phyloP scores from a whole-genome alignment of 2,329 filamentous ascomycete genomes.

The Aspergillus proliferans region DNA sequence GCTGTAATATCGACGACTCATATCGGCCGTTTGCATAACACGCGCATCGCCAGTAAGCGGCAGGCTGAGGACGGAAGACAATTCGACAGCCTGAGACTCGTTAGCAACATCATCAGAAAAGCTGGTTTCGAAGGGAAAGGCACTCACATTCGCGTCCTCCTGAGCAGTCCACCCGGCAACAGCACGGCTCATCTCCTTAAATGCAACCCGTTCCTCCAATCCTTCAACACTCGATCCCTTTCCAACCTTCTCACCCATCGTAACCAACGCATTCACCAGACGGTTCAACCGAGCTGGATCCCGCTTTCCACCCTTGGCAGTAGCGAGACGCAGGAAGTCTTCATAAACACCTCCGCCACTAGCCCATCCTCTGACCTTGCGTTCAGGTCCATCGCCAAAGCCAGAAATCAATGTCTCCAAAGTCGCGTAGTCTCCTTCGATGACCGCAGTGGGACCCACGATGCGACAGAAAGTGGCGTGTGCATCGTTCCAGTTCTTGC shows the following conservation, averaged over 20 bases:
- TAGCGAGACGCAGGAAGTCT: slow-evolving; percentile 51
- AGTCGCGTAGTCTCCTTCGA: slow-evolving; percentile 70
- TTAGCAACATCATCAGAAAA: slow-evolving; percentile 4
- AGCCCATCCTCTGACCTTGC: slow-evolving; percentile 65
- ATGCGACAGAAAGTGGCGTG: slow-evolving; percentile 74
- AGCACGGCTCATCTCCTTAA: slow-evolving; percentile 73
- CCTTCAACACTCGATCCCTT: slow-evolving; percentile 48
- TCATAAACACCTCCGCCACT: slow-evolving; percentile 74
- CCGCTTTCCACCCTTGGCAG: slow-evolving; percentile 32
- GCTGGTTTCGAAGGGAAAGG: background rate
- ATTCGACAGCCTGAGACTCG: slow-evolving; percentile 23
- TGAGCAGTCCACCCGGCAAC: slow-evolving; percentile 62
- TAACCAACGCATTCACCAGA: slow-evolving; percentile 44
- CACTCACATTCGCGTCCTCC: slow-evolving; percentile 53
- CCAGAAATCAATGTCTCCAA: slow-evolving; percentile 64
- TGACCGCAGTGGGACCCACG: slow-evolving; percentile 75
- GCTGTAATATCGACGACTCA: slow-evolving; percentile 64
- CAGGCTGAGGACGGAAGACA: slow-evolving; percentile 35
- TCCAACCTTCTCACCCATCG: slow-evolving; percentile 35
- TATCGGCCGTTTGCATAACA: slow-evolving; percentile 62
- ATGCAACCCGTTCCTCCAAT: slow-evolving; percentile 61
- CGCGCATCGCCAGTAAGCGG: slow-evolving; percentile 65
- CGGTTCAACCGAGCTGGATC: slow-evolving; percentile 38
- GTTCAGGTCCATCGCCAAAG: slow-evolving; percentile 58
- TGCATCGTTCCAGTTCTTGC: slow-evolving; percentile 69